These are phyloP conservation scores for Calonectria pseudoreteaudii DNA, from an alignment of 2,329 filamentous ascomycete species.

Conservation along the genomic window DNA sequence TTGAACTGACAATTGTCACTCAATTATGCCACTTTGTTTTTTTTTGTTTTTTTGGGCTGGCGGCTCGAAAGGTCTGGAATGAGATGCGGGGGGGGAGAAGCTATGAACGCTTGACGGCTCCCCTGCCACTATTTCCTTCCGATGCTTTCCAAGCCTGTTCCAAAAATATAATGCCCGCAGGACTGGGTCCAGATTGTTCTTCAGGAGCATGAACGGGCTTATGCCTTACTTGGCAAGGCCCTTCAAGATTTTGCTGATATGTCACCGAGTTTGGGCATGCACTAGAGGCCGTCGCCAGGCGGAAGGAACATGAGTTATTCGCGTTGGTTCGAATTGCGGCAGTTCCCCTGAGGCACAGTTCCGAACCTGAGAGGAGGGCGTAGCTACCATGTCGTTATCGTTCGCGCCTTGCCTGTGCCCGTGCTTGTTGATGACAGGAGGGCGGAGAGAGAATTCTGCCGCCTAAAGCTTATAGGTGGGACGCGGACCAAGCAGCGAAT, in stretches of 20 bases:
- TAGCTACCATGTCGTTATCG: background rate
- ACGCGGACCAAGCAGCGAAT: background rate
- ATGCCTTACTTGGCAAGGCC: background rate
- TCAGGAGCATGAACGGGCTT: background rate
- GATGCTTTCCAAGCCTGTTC: background rate
- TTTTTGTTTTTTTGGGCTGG: background rate
- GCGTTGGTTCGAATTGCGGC: background rate
- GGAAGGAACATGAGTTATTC: background rate
- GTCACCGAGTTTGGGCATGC: background rate
- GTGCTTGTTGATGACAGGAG: background rate
- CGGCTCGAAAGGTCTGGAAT: background rate
- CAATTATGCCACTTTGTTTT: background rate
- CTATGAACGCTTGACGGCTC: background rate
- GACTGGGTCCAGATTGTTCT: background rate
- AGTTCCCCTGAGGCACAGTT: background rate
- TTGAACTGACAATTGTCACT: background rate
- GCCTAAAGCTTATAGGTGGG: background rate
- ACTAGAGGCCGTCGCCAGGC: background rate
- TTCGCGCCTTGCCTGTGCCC: background rate
- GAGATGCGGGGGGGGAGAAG: background rate
- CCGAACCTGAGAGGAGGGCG: background rate
- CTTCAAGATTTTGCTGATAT: background rate
- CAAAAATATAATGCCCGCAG: constrained; percentile 2
- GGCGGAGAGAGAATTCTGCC: background rate
- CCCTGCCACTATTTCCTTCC: background rate